Percentiles rank a stretch among this genome's conserved stretches.
These are phyloP conservation scores for Pythium monospermum DNA, from an alignment of 352 stramenopile species.

Conservation along the genomic window DNA sequence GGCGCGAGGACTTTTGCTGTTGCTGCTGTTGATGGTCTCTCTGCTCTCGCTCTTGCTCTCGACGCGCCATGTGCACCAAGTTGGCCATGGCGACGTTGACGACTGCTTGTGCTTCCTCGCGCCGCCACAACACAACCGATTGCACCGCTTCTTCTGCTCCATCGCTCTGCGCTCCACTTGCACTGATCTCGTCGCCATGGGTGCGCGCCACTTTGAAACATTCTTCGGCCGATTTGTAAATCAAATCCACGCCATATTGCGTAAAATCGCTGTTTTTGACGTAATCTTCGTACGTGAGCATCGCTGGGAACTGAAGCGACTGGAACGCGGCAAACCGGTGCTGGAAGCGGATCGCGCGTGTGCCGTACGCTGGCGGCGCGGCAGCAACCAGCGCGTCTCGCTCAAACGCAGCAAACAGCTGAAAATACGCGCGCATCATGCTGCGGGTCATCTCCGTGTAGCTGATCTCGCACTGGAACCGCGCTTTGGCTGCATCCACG, in stretches of 20 bases:
- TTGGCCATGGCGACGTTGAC: slow-evolving; percentile 64
- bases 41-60: slow-evolving; percentile 25
- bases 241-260: slow-evolving; percentile 57
- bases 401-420: slow-evolving; percentile 71
- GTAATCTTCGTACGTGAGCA: slow-evolving; percentile 68
- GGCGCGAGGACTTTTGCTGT: slow-evolving; percentile 8
- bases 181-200: slow-evolving; percentile 42
- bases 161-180: slow-evolving; percentile 21
- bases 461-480: slow-evolving; percentile 69
- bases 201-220: slow-evolving; percentile 70
- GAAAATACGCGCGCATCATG: slow-evolving; percentile 77
- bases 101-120: slow-evolving; percentile 46
- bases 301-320: slow-evolving; percentile 61
- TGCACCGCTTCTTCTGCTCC: slow-evolving; percentile 6
- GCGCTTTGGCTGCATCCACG: slow-evolving; percentile 44
- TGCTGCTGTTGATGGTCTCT: background rate
- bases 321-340: slow-evolving; percentile 77
- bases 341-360: slow-evolving; percentile 62
- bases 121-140: slow-evolving; percentile 23
- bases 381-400: slow-evolving; percentile 52
- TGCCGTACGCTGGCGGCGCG: slow-evolving; percentile 51
- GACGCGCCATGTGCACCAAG: slow-evolving; percentile 48
- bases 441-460: slow-evolving; percentile 74
- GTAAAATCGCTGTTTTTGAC: slow-evolving; percentile 79
- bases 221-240: slow-evolving; percentile 82